Conservation (phyloP, 2,329 filamentous ascomycete species). For the Chrysoporthe deuterocubensis region DNA sequence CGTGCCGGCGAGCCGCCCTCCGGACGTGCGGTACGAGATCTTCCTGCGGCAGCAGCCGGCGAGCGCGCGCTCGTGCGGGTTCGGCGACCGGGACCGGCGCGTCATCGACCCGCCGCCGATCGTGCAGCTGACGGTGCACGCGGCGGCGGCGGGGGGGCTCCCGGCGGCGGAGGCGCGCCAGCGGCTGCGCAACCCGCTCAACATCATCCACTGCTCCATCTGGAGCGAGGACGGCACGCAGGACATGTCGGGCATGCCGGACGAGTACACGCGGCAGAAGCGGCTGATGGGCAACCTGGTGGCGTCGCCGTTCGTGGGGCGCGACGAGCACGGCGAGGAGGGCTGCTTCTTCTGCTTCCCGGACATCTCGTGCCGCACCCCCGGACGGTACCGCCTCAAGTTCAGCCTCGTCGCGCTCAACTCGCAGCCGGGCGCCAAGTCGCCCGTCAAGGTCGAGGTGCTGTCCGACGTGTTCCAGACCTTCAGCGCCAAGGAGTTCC, state of each 20-base stretch:
- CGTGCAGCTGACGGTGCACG: conserved; percentile 60
- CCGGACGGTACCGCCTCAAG: conserved; percentile 74
- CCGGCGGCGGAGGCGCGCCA: no score
- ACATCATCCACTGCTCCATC: conserved; percentile 77
- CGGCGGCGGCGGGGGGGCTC: no score
- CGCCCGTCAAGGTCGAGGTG: conserved; percentile 58
- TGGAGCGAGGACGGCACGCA: conserved; percentile 69
- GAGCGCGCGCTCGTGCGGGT: conserved; percentile 79
- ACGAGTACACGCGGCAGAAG: conserved; percentile 73
- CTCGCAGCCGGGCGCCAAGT: conserved; percentile 45
- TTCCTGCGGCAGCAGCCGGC: conserved; percentile 76
- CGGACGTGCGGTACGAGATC: conserved; percentile 48
- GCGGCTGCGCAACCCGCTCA: conserved; percentile 62
- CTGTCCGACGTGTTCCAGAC: conserved; percentile 73
- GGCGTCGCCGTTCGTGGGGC: conserved; percentile 74
- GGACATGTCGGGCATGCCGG: conserved; percentile 73
- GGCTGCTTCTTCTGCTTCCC: conserved; percentile 88
- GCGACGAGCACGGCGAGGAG: conserved; percentile 72
- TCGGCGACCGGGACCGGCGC: conserved; percentile 79
- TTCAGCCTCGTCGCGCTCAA: conserved; percentile 77
- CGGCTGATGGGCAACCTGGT: conserved; percentile 81
- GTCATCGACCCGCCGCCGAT: conserved; percentile 86
- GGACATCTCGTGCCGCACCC: conserved; percentile 78
- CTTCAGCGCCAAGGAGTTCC: conserved; percentile 84
- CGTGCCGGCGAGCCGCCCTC: background rate